Evolutionary conservation across 768 basidiomycete species (phyloP), one percentile per base, ranked within the genome.

Genomic region (Podaxis sp.): DNA sequence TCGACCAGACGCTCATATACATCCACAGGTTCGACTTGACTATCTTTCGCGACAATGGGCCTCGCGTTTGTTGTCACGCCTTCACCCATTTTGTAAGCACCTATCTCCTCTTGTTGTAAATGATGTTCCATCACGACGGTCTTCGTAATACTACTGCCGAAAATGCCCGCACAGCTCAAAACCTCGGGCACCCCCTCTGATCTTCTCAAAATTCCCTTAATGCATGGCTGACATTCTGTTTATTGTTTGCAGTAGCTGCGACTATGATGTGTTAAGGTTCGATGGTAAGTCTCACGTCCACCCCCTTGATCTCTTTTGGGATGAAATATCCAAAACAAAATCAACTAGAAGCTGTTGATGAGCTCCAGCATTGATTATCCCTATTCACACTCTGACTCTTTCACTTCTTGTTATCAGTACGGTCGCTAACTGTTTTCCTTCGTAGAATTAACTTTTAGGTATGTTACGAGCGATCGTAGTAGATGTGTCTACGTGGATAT

Each of bases 121-220:
- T 87, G 88, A 90, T 90, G 88, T 72, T 82, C 75, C 79, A 85
- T 86, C 89, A 91, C 90, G 90, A 92, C 90, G 90, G 90, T 92
- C 90, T 91, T 90, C 90, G 90, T 91, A 92, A 68, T 60, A 72
- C 71, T 65, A 61, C 74, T 91, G 89, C 87, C 90, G 90, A 92
- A 92, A 89, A 70, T 84, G 90, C 90, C 90, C 90, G 90, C 87
- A 90, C 86, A 92, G 90, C 90, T 92, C 90, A 91, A 80, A 68
- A 68, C 48, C 73, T 84, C 88, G 90, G 90, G 89, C 89, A 88
- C 77, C 85, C 89, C 76, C 64, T 81, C 89, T 90, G 88, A 90
- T 76, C 66, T 61, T 53, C 57, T 62, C 25, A 18, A 38, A 55
- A 5, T 61, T 50, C 48, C 66, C 18, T 65, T 72, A 52, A 72